Percentiles rank a stretch among this genome's conserved stretches.
Evolutionary conservation across 495 filamentous ascomycete genomes (phyloP).

Genomic region (Trichoderma orchidacearum): DNA sequence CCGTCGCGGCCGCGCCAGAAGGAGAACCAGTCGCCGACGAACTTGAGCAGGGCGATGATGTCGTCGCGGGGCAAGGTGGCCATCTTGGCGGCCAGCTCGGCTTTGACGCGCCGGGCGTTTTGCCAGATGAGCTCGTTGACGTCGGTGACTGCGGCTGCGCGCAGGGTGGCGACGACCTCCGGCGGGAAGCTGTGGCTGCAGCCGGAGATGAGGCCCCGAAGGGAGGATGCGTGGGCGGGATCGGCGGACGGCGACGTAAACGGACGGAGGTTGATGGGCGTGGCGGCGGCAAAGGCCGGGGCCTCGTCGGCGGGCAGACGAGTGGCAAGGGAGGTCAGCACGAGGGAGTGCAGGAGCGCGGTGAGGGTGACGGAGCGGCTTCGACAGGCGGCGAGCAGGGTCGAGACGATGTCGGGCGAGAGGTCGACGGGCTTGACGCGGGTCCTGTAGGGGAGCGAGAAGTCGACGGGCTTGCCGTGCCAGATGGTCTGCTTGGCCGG

Average conservation of each 20-base stretch:
- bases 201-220: conserved; percentile 17
- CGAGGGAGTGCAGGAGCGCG: conserved; percentile 16
- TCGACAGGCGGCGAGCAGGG: conserved; percentile 14
- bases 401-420: conserved; percentile 3
- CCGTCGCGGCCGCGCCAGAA: conserved; percentile 13
- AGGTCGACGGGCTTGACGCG: conserved; percentile 14
- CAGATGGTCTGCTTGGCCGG: conserved; percentile 8
- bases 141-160: background rate
- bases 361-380: conserved; percentile 17
- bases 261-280: conserved; percentile 18
- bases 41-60: conserved; percentile 15
- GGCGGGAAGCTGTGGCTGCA: conserved; percentile 11
- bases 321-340: conserved; percentile 10
- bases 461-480: conserved; percentile 13
- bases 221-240: background rate
- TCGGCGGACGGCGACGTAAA: conserved; percentile 4
- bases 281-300: conserved; percentile 11
- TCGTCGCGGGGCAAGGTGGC: conserved; percentile 15
- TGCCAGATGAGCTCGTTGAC: conserved; percentile 13
- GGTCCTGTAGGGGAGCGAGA: conserved; percentile 9
- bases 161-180: conserved; percentile 5
- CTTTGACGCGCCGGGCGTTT: conserved; percentile 10
- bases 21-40: conserved; percentile 15
- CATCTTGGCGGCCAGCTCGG: conserved; percentile 7
- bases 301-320: conserved; percentile 9